Percentiles rank a stretch among this genome's conserved stretches.
phyloP scores from a whole-genome alignment of 345 rosid species.

The Angophora floribunda region DNA sequence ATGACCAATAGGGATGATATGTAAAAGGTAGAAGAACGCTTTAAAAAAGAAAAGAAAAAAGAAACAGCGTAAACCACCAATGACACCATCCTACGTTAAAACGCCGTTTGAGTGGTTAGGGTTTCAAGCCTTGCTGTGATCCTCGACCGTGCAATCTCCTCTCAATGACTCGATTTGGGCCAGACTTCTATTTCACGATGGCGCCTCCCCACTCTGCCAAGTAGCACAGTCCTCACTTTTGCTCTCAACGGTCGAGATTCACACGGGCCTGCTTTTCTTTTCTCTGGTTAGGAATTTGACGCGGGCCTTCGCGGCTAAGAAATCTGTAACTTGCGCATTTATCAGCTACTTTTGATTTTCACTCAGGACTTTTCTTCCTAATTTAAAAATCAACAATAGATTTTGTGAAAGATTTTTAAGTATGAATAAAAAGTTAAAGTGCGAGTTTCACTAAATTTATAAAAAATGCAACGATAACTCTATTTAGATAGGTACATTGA shows the following conservation, averaged over 20 bases:
- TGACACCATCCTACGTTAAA: not conserved
- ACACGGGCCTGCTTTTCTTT: not conserved
- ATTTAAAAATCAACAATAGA: not conserved
- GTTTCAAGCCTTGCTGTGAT: not conserved
- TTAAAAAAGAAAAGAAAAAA: not conserved
- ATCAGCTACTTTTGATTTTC: not conserved
- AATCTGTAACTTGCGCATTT: not conserved
- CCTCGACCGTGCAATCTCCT: not conserved
- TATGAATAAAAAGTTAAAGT: not conserved
- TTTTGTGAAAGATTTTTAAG: not conserved
- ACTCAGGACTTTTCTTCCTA: not conserved
- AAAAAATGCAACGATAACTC: not conserved
- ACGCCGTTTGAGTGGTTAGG: not conserved
- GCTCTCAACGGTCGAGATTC: not conserved
- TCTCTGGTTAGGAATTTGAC: fast-evolving
- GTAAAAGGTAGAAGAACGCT: not conserved
- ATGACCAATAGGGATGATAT: not conserved
- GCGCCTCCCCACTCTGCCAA: not conserved
- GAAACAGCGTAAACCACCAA: not conserved
- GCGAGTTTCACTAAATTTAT: fast-evolving
- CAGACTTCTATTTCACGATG: fast-evolving
- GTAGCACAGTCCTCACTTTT: not conserved
- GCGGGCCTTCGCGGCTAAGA: fast-evolving
- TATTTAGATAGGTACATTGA: not conserved
- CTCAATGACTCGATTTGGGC: not conserved